Evolutionary conservation across 352 stramenopile species (phyloP), one percentile per base, ranked within the genome.

Genomic region (Phytophthora ramorum): DNA sequence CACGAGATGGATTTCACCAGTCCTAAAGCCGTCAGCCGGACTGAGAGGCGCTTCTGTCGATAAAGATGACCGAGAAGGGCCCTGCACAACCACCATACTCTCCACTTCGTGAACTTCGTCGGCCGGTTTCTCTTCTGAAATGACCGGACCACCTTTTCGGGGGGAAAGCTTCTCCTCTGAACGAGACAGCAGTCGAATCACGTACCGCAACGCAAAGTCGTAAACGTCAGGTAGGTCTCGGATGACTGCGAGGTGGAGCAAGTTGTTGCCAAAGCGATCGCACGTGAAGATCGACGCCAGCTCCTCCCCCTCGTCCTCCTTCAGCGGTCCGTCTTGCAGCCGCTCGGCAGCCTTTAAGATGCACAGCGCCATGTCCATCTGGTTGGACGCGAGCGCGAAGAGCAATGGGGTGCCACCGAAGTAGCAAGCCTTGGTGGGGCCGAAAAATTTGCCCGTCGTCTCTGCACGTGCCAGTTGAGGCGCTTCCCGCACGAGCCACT

Each of bases 241-340:
- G 17, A 89, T 69, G 13, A 89, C 80, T 24, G 79, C 76, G 17
- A 91, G 57, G 32, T 91, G 82, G 12, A 89, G 68, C 6, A 75
- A 76, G 45, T 87, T 89, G 71, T 89, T 91, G 20, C 78, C 83
- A n/a, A 76, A 70, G 0, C 51, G 57, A 58, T 91, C 83, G 40
- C 69, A 82, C 65, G 72, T 77, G 58, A 85, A 84, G 22, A 91
- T 87, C 9, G 75, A 79, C 9, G 54, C 60, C 34, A 54, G 30
- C 7, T 26, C 28, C 14, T 63, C 50, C 20, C n/a, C 45, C 3
- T 58, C 62, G 20, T 53, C 40, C 12, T 60, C 56, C 26, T 57
- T 38, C 3, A 13, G 22, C 7, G 43, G 4, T 9, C 55, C 54
- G n/a, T 62, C 55, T 34, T 71, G 72, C 8, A 78, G 40, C 22